Conservation (phyloP, 306 rosid species). For the Abrus pulchellus region DNA sequence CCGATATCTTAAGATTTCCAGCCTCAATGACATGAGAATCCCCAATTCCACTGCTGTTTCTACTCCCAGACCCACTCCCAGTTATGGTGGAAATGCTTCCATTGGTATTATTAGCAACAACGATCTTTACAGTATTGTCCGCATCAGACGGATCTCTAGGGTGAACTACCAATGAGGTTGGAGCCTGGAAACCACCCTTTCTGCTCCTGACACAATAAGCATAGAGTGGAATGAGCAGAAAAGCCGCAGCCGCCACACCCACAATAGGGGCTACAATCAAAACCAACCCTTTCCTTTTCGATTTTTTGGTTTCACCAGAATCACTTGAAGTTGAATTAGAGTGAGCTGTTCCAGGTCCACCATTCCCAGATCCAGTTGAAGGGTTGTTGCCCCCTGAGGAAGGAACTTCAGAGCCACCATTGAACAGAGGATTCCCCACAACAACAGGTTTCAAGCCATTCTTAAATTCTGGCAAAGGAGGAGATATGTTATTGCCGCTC, state of each 20-base stretch:
- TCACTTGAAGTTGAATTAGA: constrained; percentile 35
- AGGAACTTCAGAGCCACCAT: constrained; percentile 37
- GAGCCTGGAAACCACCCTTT: constrained; percentile 54
- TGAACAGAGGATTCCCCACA: constrained; percentile 56
- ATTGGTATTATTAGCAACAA: constrained; percentile 62
- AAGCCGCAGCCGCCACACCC: constrained; percentile 78
- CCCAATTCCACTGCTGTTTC: constrained; percentile 68
- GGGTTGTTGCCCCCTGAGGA: constrained; percentile 45
- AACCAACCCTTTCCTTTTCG: constrained; percentile 53
- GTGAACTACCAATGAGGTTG: constrained; percentile 81
- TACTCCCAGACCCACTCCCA: constrained; percentile 76
- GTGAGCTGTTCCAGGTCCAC: constrained; percentile 37
- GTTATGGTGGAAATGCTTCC: constrained; percentile 67
- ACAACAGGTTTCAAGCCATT: constrained; percentile 58
- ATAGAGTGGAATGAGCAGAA: constrained; percentile 75
- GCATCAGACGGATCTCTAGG: constrained; percentile 94
- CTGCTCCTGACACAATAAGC: constrained; percentile 70
- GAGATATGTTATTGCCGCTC: constrained; percentile 76
- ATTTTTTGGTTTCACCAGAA: constrained; percentile 30
- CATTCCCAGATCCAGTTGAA: constrained; percentile 51
- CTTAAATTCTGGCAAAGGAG: constrained; percentile 79
- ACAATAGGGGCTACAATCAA: constrained; percentile 65
- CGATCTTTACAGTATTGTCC: constrained; percentile 73
- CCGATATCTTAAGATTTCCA: constrained; percentile 90
- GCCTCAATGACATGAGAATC: constrained; percentile 89